Conservation (phyloP, 139 green algal genomes). For the Chlamydomonas incerta region DNA sequence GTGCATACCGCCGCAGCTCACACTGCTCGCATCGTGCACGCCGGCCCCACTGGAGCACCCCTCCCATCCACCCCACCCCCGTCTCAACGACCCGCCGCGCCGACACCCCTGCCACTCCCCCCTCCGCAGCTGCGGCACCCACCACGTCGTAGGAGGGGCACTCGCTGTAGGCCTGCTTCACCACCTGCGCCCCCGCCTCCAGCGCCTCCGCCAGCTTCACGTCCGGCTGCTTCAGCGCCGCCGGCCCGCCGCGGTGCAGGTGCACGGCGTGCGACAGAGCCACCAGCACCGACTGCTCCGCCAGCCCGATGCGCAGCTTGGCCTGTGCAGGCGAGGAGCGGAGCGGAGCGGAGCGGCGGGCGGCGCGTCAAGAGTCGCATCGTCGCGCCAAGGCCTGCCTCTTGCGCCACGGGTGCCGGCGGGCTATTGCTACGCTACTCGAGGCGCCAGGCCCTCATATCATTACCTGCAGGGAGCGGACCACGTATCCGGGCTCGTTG, state of each 20-base stretch:
- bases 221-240: neutral
- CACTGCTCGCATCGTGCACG: too few relatives aligned
- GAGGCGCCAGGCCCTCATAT: too few relatives aligned
- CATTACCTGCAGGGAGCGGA: constrained; percentile 79
- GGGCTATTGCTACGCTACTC: too few relatives aligned
- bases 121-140: neutral
- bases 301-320: constrained; percentile 97
- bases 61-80: neutral
- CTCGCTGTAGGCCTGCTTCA: constrained; percentile 91
- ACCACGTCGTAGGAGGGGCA: constrained; percentile 91
- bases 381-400: too few relatives aligned
- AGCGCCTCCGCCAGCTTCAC: constrained; percentile 73
- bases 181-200: constrained; percentile 71
- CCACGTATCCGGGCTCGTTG: constrained; percentile 92
- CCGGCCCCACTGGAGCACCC: too few relatives aligned
- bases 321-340: constrained; percentile 81
- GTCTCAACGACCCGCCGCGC: neutral
- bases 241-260: constrained; percentile 66
- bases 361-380: too few relatives aligned
- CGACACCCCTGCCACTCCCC: too few relatives aligned
- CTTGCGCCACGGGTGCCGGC: too few relatives aligned
- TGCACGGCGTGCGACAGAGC: constrained; percentile 90
- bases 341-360: too few relatives aligned
- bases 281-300: constrained; percentile 93
- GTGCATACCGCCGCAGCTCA: too few relatives aligned